These are phyloP conservation scores for Pelargonium myrrhifolium DNA, from an alignment of 441 rosid genomes.

Conservation along the genomic window DNA sequence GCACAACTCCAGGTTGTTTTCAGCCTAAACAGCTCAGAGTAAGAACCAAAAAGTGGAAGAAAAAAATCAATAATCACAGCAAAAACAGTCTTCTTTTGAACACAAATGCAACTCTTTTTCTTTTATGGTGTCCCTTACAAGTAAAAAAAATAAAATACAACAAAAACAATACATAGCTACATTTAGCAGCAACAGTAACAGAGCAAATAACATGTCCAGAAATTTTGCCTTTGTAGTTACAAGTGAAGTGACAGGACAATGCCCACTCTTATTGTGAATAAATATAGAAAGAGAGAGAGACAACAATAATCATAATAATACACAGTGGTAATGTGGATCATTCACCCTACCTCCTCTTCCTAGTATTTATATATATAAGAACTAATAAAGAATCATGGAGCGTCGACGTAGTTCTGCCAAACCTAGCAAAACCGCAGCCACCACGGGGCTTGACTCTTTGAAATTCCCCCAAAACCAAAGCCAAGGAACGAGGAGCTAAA, in stretches of 20 bases:
- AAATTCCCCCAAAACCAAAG: neutral
- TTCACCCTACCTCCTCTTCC: conserved; percentile 8
- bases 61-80: no score
- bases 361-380: neutral
- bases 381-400: conserved; percentile 17
- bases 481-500: conserved; percentile 2
- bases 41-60: no score
- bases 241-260: conserved; percentile 3
- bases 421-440: conserved; percentile 6
- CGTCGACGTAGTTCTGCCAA: conserved; percentile 2
- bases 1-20: no score
- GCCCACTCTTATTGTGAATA: conserved; percentile 11
- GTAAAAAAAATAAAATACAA: neutral
- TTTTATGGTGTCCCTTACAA: conserved; percentile 1
- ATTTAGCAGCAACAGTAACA: conserved; percentile 11
- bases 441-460: neutral
- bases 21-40: no score
- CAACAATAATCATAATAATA: conserved; percentile 7
- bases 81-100: neutral
- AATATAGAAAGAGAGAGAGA: neutral
- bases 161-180: conserved; percentile 6
- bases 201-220: neutral
- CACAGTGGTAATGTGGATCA: neutral
- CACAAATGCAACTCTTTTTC: neutral
- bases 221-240: conserved; percentile 12